These are phyloP conservation scores for Metarhizium guizhouense DNA, from an alignment of 2,329 filamentous ascomycete species.

Conservation along the genomic window DNA sequence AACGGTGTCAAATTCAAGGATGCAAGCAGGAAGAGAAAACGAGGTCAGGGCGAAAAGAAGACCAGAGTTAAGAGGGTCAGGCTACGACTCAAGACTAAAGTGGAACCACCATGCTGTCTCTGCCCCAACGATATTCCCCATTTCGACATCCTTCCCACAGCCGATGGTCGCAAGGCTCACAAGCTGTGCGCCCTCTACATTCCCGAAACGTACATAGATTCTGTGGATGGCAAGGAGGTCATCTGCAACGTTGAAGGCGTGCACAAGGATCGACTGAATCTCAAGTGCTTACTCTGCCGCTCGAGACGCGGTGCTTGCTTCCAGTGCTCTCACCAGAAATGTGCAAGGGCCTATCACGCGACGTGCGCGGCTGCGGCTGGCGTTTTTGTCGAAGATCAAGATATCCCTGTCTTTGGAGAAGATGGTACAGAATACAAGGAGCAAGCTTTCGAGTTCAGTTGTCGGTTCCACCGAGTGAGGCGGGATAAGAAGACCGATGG, in stretches of 20 bases:
- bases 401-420: slow-evolving; percentile 78
- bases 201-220: slow-evolving; percentile 81
- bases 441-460: slow-evolving; percentile 86
- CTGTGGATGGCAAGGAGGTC: slow-evolving; percentile 59
- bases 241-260: slow-evolving; percentile 75
- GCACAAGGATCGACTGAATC: slow-evolving; percentile 75
- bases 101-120: slow-evolving; percentile 75
- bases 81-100: slow-evolving; percentile 61
- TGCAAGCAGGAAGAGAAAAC: slow-evolving; percentile 53
- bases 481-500: slow-evolving; percentile 67
- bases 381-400: slow-evolving; percentile 80
- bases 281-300: slow-evolving; percentile 92
- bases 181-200: slow-evolving; percentile 84
- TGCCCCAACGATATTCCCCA: slow-evolving; percentile 85
- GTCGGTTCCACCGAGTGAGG: slow-evolving; percentile 86
- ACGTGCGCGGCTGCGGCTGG: slow-evolving; percentile 90
- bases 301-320: slow-evolving; percentile 94
- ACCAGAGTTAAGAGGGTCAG: slow-evolving; percentile 71
- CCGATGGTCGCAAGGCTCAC: slow-evolving; percentile 81
- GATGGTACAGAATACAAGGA: slow-evolving; percentile 90
- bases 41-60: slow-evolving; percentile 29
- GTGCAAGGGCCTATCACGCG: slow-evolving; percentile 84
- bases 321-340: slow-evolving; percentile 93
- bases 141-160: slow-evolving; percentile 75
- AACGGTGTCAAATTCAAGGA: slow-evolving; percentile 59